Evolutionary conservation across 306 rosid species (phyloP).

Genomic region (Dryas octopetala): DNA sequence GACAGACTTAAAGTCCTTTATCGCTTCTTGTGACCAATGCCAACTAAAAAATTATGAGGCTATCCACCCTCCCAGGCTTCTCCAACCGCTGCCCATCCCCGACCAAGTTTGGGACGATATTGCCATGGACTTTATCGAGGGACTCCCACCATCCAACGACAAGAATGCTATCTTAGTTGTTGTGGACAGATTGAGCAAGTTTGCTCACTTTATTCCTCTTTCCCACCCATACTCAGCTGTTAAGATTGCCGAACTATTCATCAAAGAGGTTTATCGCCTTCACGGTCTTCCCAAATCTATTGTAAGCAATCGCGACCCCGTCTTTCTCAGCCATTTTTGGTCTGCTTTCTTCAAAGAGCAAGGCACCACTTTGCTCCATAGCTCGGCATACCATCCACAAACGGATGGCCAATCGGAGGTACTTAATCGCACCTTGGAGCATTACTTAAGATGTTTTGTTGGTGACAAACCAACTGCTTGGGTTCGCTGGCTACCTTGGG

Average conservation of each 20-base stretch:
- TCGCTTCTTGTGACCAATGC: not conserved
- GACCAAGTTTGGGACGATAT: not conserved
- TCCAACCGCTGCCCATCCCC: not conserved
- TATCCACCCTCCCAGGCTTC: fast-evolving
- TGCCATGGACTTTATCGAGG: not conserved
- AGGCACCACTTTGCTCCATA: no score
- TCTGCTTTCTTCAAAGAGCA: no score
- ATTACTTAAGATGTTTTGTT: not conserved
- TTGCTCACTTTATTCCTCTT: no score
- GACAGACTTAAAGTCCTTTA: no score
- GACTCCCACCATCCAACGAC: not conserved
- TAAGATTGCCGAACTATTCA: no score
- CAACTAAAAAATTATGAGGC: no score
- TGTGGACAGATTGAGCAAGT: not conserved
- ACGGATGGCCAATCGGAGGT: not conserved
- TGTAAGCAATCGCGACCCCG: no score
- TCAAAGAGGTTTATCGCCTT: no score
- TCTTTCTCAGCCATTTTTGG: no score
- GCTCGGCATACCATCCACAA: not conserved
- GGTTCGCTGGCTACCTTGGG: not conserved
- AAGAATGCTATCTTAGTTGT: not conserved
- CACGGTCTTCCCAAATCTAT: no score
- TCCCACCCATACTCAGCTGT: no score
- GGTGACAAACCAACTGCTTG: not conserved
- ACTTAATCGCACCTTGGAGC: not conserved